These are phyloP conservation scores for Schoenoplectus triqueter DNA, from an alignment of 202 grass and related monocot genomes.

Conservation along the genomic window DNA sequence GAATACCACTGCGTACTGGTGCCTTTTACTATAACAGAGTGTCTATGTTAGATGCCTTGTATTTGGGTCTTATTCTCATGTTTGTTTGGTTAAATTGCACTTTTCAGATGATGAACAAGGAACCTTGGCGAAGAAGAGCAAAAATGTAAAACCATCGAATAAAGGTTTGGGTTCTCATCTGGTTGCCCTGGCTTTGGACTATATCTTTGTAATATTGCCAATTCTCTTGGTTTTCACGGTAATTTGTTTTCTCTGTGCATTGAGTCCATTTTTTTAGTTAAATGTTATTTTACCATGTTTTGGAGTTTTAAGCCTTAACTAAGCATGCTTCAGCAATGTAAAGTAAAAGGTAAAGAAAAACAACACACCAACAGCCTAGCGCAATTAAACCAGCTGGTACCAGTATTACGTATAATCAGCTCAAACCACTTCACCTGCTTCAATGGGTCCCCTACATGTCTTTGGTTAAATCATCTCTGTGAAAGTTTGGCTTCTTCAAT, in stretches of 20 bases:
- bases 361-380: not conserved
- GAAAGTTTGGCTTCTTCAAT: not conserved
- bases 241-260: conserved; percentile 42
- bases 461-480: not conserved
- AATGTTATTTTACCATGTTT: conserved; percentile 2
- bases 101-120: conserved; percentile 48
- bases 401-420: not conserved
- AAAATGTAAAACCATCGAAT: conserved; percentile 41
- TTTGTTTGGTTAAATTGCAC: conserved; percentile 33
- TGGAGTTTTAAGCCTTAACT: conserved; percentile 1
- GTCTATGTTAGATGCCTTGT: not conserved
- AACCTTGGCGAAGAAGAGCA: conserved; percentile 57
- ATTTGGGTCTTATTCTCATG: conserved; percentile 30
- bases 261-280: not conserved
- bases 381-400: not conserved
- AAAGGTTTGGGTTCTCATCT: conserved; percentile 59
- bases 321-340: conserved; percentile 5
- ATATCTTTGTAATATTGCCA: conserved; percentile 70
- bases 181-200: conserved; percentile 57
- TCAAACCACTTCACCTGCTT: not conserved
- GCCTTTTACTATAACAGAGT: not conserved
- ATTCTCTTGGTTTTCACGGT: conserved; percentile 85
- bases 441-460: not conserved
- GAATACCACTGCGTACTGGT: not conserved
- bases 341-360: conserved; percentile 3